Evolutionary conservation across 2,329 filamentous ascomycete species (phyloP), one percentile per base, ranked within the genome.

Genomic region (Raffaelea ambrosiae): DNA sequence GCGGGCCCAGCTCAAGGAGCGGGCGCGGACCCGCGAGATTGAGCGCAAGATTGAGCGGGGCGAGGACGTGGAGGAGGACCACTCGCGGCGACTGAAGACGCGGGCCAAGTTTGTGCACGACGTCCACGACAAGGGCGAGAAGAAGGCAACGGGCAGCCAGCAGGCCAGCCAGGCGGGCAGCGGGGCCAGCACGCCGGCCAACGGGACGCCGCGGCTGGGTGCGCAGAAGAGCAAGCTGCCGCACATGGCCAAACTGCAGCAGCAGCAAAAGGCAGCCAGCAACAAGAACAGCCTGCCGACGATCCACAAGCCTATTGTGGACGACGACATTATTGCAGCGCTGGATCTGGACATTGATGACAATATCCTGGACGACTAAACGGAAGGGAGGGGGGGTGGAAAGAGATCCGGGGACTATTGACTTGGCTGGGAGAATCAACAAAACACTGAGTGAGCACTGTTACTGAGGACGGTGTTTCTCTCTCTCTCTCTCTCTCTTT

Each of bases 301-400:
- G 13, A 85, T 88, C 43, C 86, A 91, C 59, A 83, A 86, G 66
- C 83, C 84, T 26, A 77, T 89, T 49, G 84, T 86, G 72, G 90
- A 95, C 53, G 93, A 97, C 61, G 93, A 97, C 60, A 85, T 96
- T 48, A 91, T 97, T 64, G 89, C 85, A 1, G 77, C 82, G 22
- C 71, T 97, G 70, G 93, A 97, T 63, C 69, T 97, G 57, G 91
- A 88, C 23, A 88, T 97, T 62, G 91, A 97, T 57, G 83, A 95
- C 58, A 89, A 95, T 56, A 88, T 95, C 57, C 39, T 57, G 20
- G 49, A 48, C 23, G 51, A 46, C 40, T 46, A 31, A 48, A 26
- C n/a, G 38, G n/a, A n/a, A n/a, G n/a, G n/a, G n/a, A n/a, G n/a
- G n/a, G n/a, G n/a, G n/a, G n/a, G n/a, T n/a, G n/a, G n/a, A n/a